Evolutionary conservation across 1,284 basidiomycete genomes (phyloP), one percentile per base, ranked within the genome.

Genomic region (Cutaneotrichosporon spelunceum): DNA sequence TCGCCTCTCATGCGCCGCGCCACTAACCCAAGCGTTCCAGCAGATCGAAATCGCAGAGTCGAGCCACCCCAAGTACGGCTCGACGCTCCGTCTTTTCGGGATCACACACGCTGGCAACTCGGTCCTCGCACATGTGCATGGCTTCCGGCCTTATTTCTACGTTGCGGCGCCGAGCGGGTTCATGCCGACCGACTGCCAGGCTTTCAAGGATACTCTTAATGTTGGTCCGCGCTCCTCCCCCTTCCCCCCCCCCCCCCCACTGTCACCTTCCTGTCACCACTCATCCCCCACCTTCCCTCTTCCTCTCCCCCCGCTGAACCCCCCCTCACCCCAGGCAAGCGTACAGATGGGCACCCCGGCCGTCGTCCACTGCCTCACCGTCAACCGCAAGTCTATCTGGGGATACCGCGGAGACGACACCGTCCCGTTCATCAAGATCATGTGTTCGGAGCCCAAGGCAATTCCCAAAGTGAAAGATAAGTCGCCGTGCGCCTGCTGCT

Each of bases 61-160:
- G 2, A 82, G 82, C 4, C 87, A 88, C 62, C 67, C 75, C 0
- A 83, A 78, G 7, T 81, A 82, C 26, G 80, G 78, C 2, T 81
- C 84, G 0, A 83, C 82, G 52, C 70, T 96, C 34, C 83, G 90
- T 44, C 86, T 96, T 80, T 97, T 88, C 76, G 93, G 93, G 50
- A 89, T 96, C 5, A 96, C 91, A 0, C 68, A 92, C 87, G 82
- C 81, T 2, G 94, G 93, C 1, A 85, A 96, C 74, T 96, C 93
- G 58, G 89, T 97, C 3, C 82, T 96, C 16, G 88, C 87, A 0
- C 85, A 88, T 66, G 83, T 96, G 48, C 87, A 84, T 5, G 87
- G 87, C 27, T 96, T 95, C 73, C 77, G 87, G 56, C 93, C 94
- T 0, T 97, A 97, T 76, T 94, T 97, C 75, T 97, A 91, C 72